Base-by-base conservation (phyloP, 169 alveolate species). In the Amoebophrya sp. region DNA sequence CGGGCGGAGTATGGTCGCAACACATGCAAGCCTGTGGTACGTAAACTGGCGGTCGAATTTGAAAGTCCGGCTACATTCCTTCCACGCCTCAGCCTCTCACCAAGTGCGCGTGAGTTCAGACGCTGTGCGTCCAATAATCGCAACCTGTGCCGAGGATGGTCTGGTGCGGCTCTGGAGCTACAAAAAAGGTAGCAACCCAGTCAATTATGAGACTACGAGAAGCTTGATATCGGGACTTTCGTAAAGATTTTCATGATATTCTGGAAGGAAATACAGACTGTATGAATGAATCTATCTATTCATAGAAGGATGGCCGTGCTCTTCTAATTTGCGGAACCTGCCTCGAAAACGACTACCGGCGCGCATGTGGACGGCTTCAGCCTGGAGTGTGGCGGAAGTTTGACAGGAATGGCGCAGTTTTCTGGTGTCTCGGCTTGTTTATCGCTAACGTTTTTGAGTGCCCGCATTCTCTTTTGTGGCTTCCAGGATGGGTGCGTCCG, bases 401-500 rank as follows among this genome's bases (percentile, higher is more conserved):
- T 65, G 36, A 65, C 83, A 6, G 26, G 83, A 6, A 29, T 65
- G 33, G 83, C 83, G 83, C 83, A 65, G 26, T 65, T 65, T 65
- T 65, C 83, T 36, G 83, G 83, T 36, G 83, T 26, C 26, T 65
- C 83, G 33, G 39, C 83, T 1, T 65, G 83, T 18, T 65, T 65
- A 36, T 12, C 36, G 3, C 26, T 65, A 10, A 65, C 83, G 83
- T 65, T 65, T 65, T 26, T 65, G 83, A 6, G 33, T 26, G 18
- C 83, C 36, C 83, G 83, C 36, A 18, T 65, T 6, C 26, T 65
- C 3, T 65, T 65, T 36, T 65, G 83, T 36, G 83, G 83, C 2
- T 65, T 65, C 26, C 33, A 65, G 83, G 83, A 65, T 36, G 83
- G 83, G 39, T 65, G 83, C 83, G 83, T 65, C 36, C 83, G 83